Evolutionary conservation across 177 flowering plant species (phyloP), one percentile per base, ranked within the genome.

Genomic region (Telopea speciosissima): DNA sequence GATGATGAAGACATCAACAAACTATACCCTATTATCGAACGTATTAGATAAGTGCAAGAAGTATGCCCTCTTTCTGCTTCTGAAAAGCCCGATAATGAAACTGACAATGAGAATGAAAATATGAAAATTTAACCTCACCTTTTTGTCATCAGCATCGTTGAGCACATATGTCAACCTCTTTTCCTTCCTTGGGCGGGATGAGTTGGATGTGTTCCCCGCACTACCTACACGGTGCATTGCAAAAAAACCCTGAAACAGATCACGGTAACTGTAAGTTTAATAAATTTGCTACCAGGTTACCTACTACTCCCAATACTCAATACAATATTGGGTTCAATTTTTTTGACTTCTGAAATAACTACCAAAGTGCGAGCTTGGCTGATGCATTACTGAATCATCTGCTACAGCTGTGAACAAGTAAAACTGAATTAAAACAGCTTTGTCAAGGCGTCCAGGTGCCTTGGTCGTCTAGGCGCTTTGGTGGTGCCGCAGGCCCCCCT

Each of bases 191-290:
- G 90, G 89, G 58, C 97, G 93, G 24, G 74, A 64, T 33, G 96
- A 90, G 78, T 77, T 79, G 68, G 85, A 65, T 26, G 87, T 82
- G 77, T 88, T 90, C 63, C 97, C 97, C 0, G 93, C 84, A 81
- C 96, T 92, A 17, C 88, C 91, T 66, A 92, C 96, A 62, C 97
- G 96, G 85, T 92, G 97, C 97, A 90, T 92, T 68, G 87, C 84
- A 72, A 66, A 77, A 77, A 65, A 58, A n/a, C 72, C 84, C 89
- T 83, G 72, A 67, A 64, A 45, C 28, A 67, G 23, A 19, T 58
- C 19, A 58, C 1, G 14, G 10, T n/a, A 58, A 58, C 61, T 19
- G 9, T 58, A 58, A 58, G n/a, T 16, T 13, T 54, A 17, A 54
- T 54, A 54, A 1, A 3, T 54, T 7, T n/a, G 40, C n/a, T 7